phyloP scores from a whole-genome alignment of 805 yeast species.

The Kodamaea laetipori region DNA sequence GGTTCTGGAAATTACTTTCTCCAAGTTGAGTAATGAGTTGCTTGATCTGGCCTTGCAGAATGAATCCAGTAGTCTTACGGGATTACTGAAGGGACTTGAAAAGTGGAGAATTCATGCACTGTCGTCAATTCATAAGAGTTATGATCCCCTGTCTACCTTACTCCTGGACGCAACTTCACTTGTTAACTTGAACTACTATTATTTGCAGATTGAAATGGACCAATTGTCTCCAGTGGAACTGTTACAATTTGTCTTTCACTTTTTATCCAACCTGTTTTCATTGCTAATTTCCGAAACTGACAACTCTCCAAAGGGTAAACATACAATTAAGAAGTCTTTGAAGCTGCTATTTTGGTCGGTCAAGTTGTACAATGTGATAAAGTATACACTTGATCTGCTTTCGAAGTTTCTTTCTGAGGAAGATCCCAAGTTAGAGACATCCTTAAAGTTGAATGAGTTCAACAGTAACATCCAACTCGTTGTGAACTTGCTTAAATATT shows the following conservation, averaged over 20 bases:
- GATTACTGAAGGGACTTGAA: constrained; percentile 36
- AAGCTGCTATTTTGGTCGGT: constrained; percentile 35
- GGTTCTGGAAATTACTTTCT: constrained; percentile 25
- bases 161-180: constrained; percentile 37
- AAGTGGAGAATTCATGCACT: constrained; percentile 38
- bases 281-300: constrained; percentile 30
- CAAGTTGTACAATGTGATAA: constrained; percentile 40
- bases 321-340: constrained; percentile 21
- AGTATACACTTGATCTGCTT: constrained; percentile 29
- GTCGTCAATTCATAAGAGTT: constrained; percentile 29
- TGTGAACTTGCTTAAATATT: constrained; percentile 35
- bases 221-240: constrained; percentile 40
- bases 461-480: constrained; percentile 35
- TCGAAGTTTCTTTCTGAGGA: constrained; percentile 13
- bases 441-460: constrained; percentile 32
- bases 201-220: constrained; percentile 42
- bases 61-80: constrained; percentile 10
- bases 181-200: constrained; percentile 42
- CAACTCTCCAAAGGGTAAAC: constrained; percentile 12
- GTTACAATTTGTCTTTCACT: constrained; percentile 44
- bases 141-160: constrained; percentile 25
- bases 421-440: constrained; percentile 18
- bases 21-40: constrained; percentile 8
- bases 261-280: constrained; percentile 41
- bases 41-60: constrained; percentile 6